Percentiles rank a stretch among this genome's conserved stretches.
Conservation (phyloP, 371 early-diverging fungal species). For the Saksenaea oblongispora region DNA sequence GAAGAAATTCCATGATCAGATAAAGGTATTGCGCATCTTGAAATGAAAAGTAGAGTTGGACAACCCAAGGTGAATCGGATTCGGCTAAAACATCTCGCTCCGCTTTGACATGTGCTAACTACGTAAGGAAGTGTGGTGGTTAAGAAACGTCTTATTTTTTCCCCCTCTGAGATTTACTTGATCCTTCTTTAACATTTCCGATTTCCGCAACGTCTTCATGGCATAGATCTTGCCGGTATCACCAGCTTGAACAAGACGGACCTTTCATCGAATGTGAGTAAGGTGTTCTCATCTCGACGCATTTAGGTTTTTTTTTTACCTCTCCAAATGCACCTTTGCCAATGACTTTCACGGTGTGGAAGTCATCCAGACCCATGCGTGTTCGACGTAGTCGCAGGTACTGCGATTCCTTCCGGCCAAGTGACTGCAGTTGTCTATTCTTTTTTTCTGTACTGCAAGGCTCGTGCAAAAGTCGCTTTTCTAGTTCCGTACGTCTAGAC, state of each 20-base stretch:
- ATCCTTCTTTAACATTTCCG: slow-evolving; percentile 97
- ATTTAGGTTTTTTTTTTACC: slow-evolving; percentile 44
- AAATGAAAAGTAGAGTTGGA: slow-evolving; percentile 94
- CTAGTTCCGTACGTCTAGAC: slow-evolving; percentile 76
- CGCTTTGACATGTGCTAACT: slow-evolving; percentile 92
- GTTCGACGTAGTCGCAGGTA: slow-evolving; percentile 91
- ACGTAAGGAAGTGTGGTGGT: slow-evolving; percentile 26
- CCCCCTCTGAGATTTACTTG: slow-evolving; percentile 61
- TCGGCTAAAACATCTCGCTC: slow-evolving; percentile 98
- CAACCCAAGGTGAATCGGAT: slow-evolving; percentile 97
- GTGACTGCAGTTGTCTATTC: slow-evolving; percentile 72
- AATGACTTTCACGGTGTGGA: slow-evolving; percentile 97
- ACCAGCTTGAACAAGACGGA: slow-evolving; percentile 92
- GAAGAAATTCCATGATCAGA: slow-evolving; percentile 97
- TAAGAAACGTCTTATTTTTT: not conserved
- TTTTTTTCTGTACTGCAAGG: slow-evolving; percentile 87
- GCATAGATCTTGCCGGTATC: slow-evolving; percentile 98
- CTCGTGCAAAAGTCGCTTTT: slow-evolving; percentile 73
- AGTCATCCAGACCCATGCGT: slow-evolving; percentile 92
- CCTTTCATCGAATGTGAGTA: slow-evolving; percentile 45
- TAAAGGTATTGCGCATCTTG: slow-evolving; percentile 95
- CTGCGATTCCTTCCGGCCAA: slow-evolving; percentile 92
- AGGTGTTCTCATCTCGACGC: not conserved
- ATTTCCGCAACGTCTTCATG: slow-evolving; percentile 95
- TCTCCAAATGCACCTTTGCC: slow-evolving; percentile 99